A percentile compares a stretch with the other conserved stretches of the same genome.
phyloP scores from a whole-genome alignment of 1,284 basidiomycete genomes.

The Ustilago shanxiensis region DNA sequence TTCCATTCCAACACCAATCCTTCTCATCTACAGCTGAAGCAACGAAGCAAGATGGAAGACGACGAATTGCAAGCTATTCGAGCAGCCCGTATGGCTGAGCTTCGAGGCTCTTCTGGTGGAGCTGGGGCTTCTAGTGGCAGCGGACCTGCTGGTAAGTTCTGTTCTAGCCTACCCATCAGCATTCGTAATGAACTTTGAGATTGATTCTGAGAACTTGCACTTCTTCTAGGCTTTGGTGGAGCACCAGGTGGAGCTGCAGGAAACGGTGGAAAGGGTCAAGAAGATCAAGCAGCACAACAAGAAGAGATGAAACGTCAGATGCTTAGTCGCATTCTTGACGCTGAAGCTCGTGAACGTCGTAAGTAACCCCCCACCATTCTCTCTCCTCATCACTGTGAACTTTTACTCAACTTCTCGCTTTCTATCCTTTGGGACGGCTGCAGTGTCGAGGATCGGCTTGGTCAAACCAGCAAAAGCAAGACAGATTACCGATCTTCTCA shows the following conservation, averaged over 20 bases:
- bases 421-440: neutral
- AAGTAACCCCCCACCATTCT: conserved; percentile 71
- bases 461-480: conserved; percentile 88
- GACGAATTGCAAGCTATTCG: conserved; percentile 69
- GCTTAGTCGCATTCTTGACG: conserved; percentile 88
- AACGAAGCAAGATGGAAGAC: conserved; percentile 64
- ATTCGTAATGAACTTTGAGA: no score
- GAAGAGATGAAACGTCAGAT: conserved; percentile 75
- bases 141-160: conserved; percentile 25
- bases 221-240: conserved; percentile 20
- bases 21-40: neutral
- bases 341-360: conserved; percentile 90
- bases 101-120: conserved; percentile 45
- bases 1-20: conserved; percentile 16
- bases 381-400: neutral
- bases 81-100: conserved; percentile 66
- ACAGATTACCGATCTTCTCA: conserved; percentile 86
- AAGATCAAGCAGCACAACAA: conserved; percentile 68
- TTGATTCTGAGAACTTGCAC: neutral
- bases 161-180: neutral
- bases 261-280: conserved; percentile 69
- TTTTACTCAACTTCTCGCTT: neutral
- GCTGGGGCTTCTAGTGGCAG: conserved; percentile 27
- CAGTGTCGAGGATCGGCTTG: conserved; percentile 90
- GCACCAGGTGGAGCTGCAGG: conserved; percentile 58